phyloP scores from a whole-genome alignment of 1,284 basidiomycete species.

The Sporisorium iseilematis-ciliati region DNA sequence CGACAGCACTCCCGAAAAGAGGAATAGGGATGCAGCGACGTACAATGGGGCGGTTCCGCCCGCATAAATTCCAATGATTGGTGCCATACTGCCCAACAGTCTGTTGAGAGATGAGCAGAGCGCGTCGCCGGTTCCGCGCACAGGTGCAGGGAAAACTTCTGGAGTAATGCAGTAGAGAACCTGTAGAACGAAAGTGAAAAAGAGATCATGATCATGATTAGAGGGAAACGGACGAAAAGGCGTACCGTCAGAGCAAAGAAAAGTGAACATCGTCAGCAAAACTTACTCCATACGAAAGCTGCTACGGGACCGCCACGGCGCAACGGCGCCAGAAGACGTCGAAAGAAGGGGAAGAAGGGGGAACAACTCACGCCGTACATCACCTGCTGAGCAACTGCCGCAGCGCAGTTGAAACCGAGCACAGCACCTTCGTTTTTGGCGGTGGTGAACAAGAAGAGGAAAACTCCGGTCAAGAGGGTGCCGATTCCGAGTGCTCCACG shows the following conservation, averaged over 20 bases:
- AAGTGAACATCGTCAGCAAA: neutral
- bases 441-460: constrained; percentile 67
- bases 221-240: neutral
- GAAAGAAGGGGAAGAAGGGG: neutral
- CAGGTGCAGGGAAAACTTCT: constrained; percentile 65
- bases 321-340: neutral
- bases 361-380: constrained; percentile 46
- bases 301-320: neutral
- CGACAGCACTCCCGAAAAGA: constrained; percentile 57
- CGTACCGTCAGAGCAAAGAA: no score
- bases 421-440: constrained; percentile 52
- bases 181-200: neutral
- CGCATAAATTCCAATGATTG: constrained; percentile 66
- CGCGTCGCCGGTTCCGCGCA: constrained; percentile 67
- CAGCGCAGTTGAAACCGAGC: constrained; percentile 65
- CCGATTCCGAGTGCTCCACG: constrained; percentile 67
- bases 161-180: constrained; percentile 64
- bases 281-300: neutral
- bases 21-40: constrained; percentile 61
- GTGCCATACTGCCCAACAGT: constrained; percentile 62
- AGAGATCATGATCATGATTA: neutral
- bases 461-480: constrained; percentile 65
- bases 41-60: constrained; percentile 55
- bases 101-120: constrained; percentile 65
- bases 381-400: constrained; percentile 57